Evolutionary conservation across 2,329 filamentous ascomycete species (phyloP), one percentile per base, ranked within the genome.

Genomic region (Ambrosiella beaveri): DNA sequence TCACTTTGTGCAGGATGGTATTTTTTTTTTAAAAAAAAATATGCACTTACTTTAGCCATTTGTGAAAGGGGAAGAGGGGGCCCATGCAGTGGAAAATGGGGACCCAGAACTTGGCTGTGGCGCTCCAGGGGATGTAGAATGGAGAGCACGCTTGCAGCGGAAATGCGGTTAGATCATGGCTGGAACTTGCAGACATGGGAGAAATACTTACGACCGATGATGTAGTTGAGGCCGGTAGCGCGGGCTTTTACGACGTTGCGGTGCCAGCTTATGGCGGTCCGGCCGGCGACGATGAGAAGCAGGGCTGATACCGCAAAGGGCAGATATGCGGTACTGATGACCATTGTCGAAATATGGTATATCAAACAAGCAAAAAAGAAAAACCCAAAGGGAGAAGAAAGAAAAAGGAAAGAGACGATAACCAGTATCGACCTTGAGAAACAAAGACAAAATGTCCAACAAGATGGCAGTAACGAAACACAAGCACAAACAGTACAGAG

Each of bases 111-210:
- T 35, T 39, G 15, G 57, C 53, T 1, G 77, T 76, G 35, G 82
- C 64, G 58, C 82, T 72, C 77, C 81, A 85, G 19, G 73, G 64
- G 13, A 72, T 63, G 62, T 74, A 76, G 64, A 78, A 75, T 1
- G 76, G 72, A 17, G 70, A 71, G 47, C 71, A 66, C 12, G 77
- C 77, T 80, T 17, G n/a, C 27, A 35, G 11, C 15, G 5, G 54
- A 6, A 51, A 36, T 65, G 15, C 65, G 62, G 38, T 36, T n/a
- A 50, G 5, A n/a, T 40, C 11, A 40, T 19, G 19, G 7, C 7
- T 6, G 37, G 17, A 40, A 39, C 3, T 19, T 52, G 47, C n/a
- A 27, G 15, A 44, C 19, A 52, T 7, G 13, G 37, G 41, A 50
- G 44, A 37, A 49, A 39, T 40, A 75, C 76, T 64, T 68, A 82